Percentiles rank a stretch among this genome's conserved stretches.
Conservation (phyloP, 2,329 filamentous ascomycete species). For the Teratosphaeria destructans region DNA sequence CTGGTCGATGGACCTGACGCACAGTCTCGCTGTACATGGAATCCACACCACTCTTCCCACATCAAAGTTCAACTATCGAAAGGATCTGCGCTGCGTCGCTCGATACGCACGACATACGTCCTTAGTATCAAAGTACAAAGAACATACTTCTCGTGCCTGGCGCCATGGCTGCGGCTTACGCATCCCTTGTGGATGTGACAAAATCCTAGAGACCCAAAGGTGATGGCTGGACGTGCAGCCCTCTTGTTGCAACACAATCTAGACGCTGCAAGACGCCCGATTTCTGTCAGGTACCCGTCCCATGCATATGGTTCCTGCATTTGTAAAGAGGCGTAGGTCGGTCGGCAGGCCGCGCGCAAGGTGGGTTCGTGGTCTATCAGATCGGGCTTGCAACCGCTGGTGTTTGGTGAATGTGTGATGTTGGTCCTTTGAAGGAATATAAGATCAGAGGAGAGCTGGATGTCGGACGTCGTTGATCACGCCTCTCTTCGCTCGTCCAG, state of each 20-base stretch:
- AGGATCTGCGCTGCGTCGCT: not conserved
- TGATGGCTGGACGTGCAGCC: not conserved
- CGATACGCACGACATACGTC: not conserved
- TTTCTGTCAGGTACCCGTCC: not conserved
- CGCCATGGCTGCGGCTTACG: not conserved
- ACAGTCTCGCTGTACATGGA: not conserved
- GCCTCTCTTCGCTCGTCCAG: conserved; percentile 8
- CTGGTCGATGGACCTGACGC: not conserved
- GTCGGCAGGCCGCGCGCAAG: not conserved
- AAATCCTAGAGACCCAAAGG: not conserved
- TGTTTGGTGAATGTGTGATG: not conserved
- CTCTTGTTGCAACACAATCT: not conserved
- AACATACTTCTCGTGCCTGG: not conserved
- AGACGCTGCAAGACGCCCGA: not conserved
- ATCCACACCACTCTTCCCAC: not conserved
- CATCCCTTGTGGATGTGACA: not conserved
- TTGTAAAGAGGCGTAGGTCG: not conserved
- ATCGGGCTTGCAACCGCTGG: not conserved
- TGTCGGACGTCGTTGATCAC: not conserved
- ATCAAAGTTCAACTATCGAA: not conserved
- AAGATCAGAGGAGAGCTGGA: not conserved
- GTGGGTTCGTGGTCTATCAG: not conserved
- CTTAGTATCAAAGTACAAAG: not conserved
- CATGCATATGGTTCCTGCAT: not conserved
- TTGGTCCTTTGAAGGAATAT: not conserved